A percentile compares a stretch with the other conserved stretches of the same genome.
phyloP scores from a whole-genome alignment of 257 asterid genomes.

The Vinca minor region DNA sequence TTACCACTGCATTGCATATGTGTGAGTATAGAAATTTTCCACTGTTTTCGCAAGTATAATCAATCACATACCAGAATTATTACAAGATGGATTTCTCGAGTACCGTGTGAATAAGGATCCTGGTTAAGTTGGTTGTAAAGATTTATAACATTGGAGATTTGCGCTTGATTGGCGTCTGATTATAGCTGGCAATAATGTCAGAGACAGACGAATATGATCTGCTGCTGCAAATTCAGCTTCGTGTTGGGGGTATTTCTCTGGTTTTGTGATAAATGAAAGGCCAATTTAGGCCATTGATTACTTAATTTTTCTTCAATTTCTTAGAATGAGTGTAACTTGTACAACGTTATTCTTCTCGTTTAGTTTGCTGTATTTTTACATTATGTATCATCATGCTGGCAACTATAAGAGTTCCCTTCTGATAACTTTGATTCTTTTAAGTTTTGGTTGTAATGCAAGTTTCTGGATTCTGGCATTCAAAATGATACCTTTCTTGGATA shows the following conservation, averaged over 20 bases:
- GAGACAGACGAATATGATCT: neutral
- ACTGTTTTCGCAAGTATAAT: neutral
- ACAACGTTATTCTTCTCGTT: neutral
- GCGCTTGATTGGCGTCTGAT: neutral
- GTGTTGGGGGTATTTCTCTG: neutral
- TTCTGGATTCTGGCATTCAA: neutral
- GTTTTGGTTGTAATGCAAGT: neutral
- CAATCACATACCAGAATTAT: neutral
- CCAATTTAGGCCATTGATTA: neutral
- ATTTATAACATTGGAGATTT: neutral
- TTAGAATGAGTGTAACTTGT: slow-evolving; percentile 4
- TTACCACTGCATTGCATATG: neutral
- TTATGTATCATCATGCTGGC: too few relatives aligned
- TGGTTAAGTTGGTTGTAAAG: neutral
- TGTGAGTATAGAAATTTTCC: neutral
- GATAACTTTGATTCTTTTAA: neutral
- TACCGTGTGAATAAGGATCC: neutral
- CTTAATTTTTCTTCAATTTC: too few relatives aligned
- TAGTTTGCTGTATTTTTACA: neutral
- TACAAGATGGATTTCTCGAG: neutral
- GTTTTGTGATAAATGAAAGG: neutral
- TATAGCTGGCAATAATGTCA: neutral
- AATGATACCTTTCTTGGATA: too few relatives aligned
- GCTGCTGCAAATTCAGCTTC: neutral
- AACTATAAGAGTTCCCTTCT: neutral